Percentiles rank a stretch among this genome's conserved stretches.
Conservation (phyloP, 805 yeast species). For the Starmerella gropengiesseri region DNA sequence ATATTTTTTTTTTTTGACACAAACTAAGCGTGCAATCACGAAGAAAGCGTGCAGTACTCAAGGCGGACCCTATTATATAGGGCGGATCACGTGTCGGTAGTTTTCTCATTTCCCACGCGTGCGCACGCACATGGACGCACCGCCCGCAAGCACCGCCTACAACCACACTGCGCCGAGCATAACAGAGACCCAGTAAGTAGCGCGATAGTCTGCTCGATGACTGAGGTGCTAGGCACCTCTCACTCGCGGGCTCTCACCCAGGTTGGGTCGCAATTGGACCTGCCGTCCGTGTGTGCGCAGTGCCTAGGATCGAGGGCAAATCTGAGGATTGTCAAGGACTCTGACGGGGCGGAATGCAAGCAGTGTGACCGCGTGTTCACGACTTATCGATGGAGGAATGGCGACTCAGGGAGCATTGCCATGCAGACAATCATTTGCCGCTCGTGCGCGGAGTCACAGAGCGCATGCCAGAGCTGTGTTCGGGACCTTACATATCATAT, state of each 20-base stretch:
- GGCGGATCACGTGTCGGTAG: no score
- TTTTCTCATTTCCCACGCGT: no score
- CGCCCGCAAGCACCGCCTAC: no score
- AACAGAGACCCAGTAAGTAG: no score
- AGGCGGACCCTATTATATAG: no score
- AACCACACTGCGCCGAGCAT: no score
- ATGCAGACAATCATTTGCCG: conserved; percentile 61
- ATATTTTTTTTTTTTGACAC: no score
- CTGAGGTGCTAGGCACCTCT: no score
- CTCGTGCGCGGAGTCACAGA: conserved; percentile 66
- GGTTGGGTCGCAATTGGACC: conserved; percentile 27
- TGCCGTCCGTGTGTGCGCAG: conserved; percentile 58
- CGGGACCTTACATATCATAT: conserved; percentile 70
- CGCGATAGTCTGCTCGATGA: no score
- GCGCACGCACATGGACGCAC: no score
- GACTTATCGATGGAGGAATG: conserved; percentile 61
- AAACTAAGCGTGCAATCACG: no score
- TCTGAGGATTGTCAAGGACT: conserved; percentile 60
- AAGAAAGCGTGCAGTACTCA: no score
- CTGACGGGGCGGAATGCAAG: conserved; percentile 69
- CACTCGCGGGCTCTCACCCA: not conserved
- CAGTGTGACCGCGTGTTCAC: conserved; percentile 79
- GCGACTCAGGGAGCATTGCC: conserved; percentile 32
- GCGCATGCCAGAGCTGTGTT: conserved; percentile 84
- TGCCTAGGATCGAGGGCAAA: conserved; percentile 63